Evolutionary conservation across 768 basidiomycete species (phyloP).

Genomic region (Agaricus blazei): DNA sequence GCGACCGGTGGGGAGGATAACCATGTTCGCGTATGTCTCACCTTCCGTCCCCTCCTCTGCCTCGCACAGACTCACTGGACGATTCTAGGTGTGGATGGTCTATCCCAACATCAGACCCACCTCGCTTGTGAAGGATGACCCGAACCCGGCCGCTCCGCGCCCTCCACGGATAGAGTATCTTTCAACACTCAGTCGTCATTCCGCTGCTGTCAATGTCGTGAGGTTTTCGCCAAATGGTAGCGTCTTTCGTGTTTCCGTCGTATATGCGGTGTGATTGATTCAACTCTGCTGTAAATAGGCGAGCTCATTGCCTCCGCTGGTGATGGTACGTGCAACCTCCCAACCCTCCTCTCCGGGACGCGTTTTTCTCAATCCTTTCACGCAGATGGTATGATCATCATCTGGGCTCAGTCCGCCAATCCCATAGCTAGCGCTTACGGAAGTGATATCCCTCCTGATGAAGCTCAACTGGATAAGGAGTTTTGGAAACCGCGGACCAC

Average conservation of each 20-base stretch:
- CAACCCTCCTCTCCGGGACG: conserved; percentile 6
- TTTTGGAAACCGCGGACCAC: conserved; percentile 89
- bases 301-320: conserved; percentile 95
- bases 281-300: conserved; percentile 37
- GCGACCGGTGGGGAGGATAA: conserved; percentile 97
- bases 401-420: conserved; percentile 83
- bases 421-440: conserved; percentile 74
- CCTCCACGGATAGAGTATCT: conserved; percentile 93
- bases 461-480: conserved; percentile 87
- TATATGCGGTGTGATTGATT: background rate
- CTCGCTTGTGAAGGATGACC: conserved; percentile 34
- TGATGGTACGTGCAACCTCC: conserved; percentile 62
- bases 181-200: conserved; percentile 88
- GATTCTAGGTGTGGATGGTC: conserved; percentile 82
- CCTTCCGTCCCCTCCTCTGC: background rate
- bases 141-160: conserved; percentile 26
- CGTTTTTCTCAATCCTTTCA: conserved; percentile 10
- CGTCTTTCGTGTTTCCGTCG: conserved; percentile 10
- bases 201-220: conserved; percentile 93
- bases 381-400: conserved; percentile 93
- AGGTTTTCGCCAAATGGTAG: conserved; percentile 91
- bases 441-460: conserved; percentile 74
- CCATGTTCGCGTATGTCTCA: conserved; percentile 80
- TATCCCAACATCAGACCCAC: conserved; percentile 83
- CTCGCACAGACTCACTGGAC: conserved; percentile 6